A percentile compares a stretch with the other conserved stretches of the same genome.
Conservation (phyloP, 1,284 basidiomycete species). For the Ceratorhiza oryzae-sativae region DNA sequence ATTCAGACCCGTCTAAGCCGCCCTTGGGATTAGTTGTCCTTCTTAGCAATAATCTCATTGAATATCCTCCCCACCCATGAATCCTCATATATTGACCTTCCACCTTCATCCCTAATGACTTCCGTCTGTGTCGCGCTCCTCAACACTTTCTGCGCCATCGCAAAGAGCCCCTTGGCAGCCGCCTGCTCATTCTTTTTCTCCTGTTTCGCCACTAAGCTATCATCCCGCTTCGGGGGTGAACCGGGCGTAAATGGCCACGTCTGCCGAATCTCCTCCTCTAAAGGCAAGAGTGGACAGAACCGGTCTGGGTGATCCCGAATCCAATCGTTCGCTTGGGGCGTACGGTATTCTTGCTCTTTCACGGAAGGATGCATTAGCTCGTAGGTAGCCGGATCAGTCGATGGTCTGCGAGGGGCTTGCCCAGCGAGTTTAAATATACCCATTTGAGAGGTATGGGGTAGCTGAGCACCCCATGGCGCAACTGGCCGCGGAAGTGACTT, state of each 20-base stretch:
- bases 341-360: constrained; percentile 54
- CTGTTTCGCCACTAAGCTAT: constrained; percentile 14
- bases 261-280: constrained; percentile 61
- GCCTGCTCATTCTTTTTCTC: constrained; percentile 25
- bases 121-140: constrained; percentile 22
- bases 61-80: constrained; percentile 31
- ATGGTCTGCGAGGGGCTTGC: constrained; percentile 58
- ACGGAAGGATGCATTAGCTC: constrained; percentile 70
- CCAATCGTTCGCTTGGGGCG: constrained; percentile 51
- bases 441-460: constrained; percentile 63
- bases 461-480: constrained; percentile 65
- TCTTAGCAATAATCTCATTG: constrained; percentile 27
- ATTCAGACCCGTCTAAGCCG: background rate
- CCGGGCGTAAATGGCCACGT: constrained; percentile 54
- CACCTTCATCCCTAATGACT: constrained; percentile 32
- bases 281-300: constrained; percentile 56
- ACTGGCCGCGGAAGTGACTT: constrained; percentile 59
- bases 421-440: constrained; percentile 62
- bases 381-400: constrained; percentile 58
- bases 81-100: constrained; percentile 34
- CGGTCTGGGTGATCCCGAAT: constrained; percentile 57
- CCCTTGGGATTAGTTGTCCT: background rate
- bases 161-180: constrained; percentile 21
- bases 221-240: constrained; percentile 7
- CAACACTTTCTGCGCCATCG: constrained; percentile 28